Conservation (phyloP, 352 stramenopile species). For the Aphanomyces invadans region DNA sequence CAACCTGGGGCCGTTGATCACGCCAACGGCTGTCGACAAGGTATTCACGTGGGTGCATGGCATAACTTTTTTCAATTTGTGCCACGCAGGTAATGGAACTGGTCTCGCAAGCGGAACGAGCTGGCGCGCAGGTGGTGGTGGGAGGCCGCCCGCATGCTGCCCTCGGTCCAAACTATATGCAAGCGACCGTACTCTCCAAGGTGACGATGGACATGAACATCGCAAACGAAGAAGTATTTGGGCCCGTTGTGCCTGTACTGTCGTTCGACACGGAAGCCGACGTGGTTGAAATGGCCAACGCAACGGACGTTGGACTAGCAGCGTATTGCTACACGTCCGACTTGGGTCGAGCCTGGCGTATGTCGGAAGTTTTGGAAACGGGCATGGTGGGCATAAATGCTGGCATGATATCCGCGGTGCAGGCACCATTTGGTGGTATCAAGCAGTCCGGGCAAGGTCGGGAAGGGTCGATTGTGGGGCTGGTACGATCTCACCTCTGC, state of each 20-base stretch:
- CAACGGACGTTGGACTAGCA: constrained; percentile 86
- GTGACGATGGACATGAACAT: constrained; percentile 81
- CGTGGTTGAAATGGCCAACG: constrained; percentile 92
- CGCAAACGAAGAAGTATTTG: constrained; percentile 94
- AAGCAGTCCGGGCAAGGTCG: constrained; percentile 85
- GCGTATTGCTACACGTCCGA: constrained; percentile 94
- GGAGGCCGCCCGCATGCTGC: constrained; percentile 65
- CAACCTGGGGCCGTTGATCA: constrained; percentile 94
- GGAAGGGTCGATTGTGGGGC: constrained; percentile 82
- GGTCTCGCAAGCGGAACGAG: constrained; percentile 84
- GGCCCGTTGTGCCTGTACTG: constrained; percentile 89
- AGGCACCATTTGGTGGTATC: constrained; percentile 84
- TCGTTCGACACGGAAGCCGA: constrained; percentile 94
- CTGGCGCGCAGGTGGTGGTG: constrained; percentile 81
- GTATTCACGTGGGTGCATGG: constrained; percentile 31
- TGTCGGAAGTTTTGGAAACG: constrained; percentile 83
- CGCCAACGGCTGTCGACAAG: constrained; percentile 79
- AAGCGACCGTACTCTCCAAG: constrained; percentile 89
- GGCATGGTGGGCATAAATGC: constrained; percentile 95
- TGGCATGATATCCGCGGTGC: constrained; percentile 73
- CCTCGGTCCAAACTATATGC: constrained; percentile 86
- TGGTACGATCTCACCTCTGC: too few species aligned
- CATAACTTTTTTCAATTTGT: constrained; percentile 3
- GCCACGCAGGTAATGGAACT: constrained; percentile 63
- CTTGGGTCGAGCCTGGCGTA: constrained; percentile 77